phyloP scores from a whole-genome alignment of 192 early-diverging fungal species.

The Coemansia sp. region DNA sequence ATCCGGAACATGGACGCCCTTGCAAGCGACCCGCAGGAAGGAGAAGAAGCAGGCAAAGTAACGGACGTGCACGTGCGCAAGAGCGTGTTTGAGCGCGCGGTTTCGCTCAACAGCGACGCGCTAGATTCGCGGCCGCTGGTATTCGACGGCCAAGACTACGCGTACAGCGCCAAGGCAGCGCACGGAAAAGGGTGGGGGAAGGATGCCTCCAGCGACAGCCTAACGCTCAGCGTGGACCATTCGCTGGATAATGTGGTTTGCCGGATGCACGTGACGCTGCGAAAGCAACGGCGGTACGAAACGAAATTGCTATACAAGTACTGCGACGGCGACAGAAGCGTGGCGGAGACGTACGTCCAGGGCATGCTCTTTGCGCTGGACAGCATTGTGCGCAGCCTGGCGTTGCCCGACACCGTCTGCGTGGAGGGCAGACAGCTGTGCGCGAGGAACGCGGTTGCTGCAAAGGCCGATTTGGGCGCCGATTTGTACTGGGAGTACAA shows the following conservation, averaged over 20 bases:
- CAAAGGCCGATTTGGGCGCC: constrained; percentile 14
- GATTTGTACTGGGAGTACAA: constrained; percentile 41
- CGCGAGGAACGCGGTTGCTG: neutral
- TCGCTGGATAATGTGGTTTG: neutral
- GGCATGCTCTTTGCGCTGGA: constrained; percentile 30
- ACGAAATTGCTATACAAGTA: constrained; percentile 6
- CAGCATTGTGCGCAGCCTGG: constrained; percentile 13
- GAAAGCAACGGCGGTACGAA: constrained; percentile 24
- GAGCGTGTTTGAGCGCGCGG: neutral
- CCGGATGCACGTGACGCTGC: constrained; percentile 16
- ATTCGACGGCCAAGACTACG: constrained; percentile 32
- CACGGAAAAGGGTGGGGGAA: constrained; percentile 20
- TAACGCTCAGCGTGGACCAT: neutral
- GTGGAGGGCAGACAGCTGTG: neutral
- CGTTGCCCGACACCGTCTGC: neutral
- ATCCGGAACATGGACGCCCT: constrained; percentile 35
- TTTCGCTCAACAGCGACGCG: neutral
- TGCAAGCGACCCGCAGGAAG: neutral
- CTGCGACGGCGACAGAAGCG: neutral
- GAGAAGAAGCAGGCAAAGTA: neutral
- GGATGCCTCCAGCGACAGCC: neutral
- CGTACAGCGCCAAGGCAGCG: constrained; percentile 16
- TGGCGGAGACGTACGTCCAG: constrained; percentile 10
- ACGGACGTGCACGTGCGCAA: constrained; percentile 2
- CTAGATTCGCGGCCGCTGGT: neutral